Percentiles rank a stretch among this genome's conserved stretches.
Evolutionary conservation across 345 rosid species (phyloP).

Genomic region (Eucalyptus cladocalyx): DNA sequence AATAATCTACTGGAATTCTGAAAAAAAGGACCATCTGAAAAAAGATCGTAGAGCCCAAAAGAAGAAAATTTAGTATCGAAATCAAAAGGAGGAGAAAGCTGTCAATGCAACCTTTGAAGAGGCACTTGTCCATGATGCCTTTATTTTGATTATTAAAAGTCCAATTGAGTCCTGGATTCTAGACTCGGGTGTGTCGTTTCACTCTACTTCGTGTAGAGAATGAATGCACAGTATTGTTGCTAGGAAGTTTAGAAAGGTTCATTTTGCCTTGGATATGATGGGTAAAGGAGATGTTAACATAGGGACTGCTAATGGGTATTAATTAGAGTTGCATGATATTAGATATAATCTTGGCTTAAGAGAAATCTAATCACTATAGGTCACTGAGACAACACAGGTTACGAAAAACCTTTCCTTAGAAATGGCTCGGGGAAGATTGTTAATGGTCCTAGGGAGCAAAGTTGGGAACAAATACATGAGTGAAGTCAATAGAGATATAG

Average conservation of each 20-base stretch:
- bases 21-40: neutral
- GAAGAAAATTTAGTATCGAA: neutral
- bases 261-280: no score
- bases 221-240: neutral
- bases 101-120: neutral
- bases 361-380: neutral
- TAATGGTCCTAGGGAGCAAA: no score
- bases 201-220: neutral
- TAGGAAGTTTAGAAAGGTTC: neutral
- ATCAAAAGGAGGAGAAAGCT: neutral
- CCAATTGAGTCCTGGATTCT: neutral
- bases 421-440: neutral
- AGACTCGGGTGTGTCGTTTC: neutral
- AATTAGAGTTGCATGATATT: neutral
- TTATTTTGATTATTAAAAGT: neutral
- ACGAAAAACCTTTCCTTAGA: neutral
- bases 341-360: neutral
- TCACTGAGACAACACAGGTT: neutral
- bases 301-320: neutral
- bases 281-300: neutral
- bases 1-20: neutral
- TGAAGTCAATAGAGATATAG: no score
- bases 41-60: neutral
- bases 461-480: no score
- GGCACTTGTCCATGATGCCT: neutral